Evolutionary conservation across 1,284 basidiomycete species (phyloP).

Genomic region (Anthracocystis setariae): DNA sequence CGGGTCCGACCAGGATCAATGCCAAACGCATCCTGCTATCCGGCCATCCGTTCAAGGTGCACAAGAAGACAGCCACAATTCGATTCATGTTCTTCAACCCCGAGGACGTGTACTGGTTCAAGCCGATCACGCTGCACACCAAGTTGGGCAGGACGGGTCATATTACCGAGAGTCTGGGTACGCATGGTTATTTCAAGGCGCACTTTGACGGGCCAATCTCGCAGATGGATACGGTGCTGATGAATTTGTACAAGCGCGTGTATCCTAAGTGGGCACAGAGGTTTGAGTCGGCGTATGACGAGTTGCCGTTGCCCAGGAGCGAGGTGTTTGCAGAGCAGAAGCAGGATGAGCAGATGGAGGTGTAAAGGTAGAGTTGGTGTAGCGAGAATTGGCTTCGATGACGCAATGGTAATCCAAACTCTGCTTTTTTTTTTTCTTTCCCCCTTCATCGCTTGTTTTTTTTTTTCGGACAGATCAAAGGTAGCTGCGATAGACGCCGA

Average conservation of each 20-base stretch:
- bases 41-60: conserved; percentile 95
- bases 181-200: conserved; percentile 95
- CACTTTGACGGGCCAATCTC: conserved; percentile 93
- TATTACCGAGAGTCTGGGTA: conserved; percentile 89
- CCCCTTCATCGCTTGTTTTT: no score
- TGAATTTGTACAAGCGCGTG: conserved; percentile 73
- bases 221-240: conserved; percentile 78
- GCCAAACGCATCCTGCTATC: conserved; percentile 92
- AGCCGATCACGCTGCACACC: conserved; percentile 89
- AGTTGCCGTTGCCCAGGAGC: conserved; percentile 32
- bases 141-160: conserved; percentile 93
- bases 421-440: no score
- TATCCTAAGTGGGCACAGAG: conserved; percentile 79
- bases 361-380: conserved; percentile 12
- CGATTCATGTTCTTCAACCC: conserved; percentile 98
- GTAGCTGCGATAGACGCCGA: no score
- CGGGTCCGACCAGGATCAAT: conserved; percentile 84
- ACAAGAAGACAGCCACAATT: conserved; percentile 96
- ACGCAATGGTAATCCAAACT: no score
- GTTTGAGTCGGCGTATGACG: conserved; percentile 19
- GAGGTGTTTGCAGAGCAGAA: conserved; percentile 13
- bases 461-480: no score
- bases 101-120: conserved; percentile 93
- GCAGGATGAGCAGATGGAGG: neutral
- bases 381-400: no score